Percentiles rank a stretch among this genome's conserved stretches.
These are phyloP conservation scores for Phytophthora pini DNA, from an alignment of 352 stramenopile genomes.

Conservation along the genomic window DNA sequence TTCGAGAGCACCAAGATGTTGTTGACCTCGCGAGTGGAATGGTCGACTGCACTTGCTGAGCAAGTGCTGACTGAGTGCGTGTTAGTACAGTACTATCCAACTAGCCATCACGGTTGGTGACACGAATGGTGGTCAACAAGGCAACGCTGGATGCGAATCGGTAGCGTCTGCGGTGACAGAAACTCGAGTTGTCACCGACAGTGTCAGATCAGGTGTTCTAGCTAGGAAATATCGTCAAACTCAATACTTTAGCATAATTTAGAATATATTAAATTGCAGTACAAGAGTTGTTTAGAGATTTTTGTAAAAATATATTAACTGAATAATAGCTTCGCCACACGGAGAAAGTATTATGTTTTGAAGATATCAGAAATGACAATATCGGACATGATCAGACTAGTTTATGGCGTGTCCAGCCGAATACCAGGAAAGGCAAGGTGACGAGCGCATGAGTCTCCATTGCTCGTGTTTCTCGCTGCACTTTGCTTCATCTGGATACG, in stretches of 20 bases:
- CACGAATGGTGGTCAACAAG: too few relatives aligned
- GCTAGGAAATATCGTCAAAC: too few relatives aligned
- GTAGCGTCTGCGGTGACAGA: too few relatives aligned
- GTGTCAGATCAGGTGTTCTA: too few relatives aligned
- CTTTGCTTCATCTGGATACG: neutral
- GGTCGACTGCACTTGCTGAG: conserved; percentile 8
- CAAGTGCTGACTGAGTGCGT: conserved; percentile 6
- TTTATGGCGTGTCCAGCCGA: conserved; percentile 19
- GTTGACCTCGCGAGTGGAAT: neutral
- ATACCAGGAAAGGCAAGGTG: conserved; percentile 9
- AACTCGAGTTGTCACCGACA: neutral
- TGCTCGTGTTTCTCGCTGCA: conserved; percentile 2
- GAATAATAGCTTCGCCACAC: too few relatives aligned
- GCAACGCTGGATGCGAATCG: too few relatives aligned
- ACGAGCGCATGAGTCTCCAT: conserved; percentile 10
- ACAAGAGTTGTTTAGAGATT: too few relatives aligned
- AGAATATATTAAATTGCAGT: too few relatives aligned
- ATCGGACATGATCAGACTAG: conserved; percentile 7
- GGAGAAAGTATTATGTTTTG: neutral
- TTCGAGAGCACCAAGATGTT: conserved; percentile 32
- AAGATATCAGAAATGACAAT: conserved; percentile 12
- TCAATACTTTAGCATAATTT: too few relatives aligned
- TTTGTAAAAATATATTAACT: too few relatives aligned
- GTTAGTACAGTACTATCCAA: too few relatives aligned
- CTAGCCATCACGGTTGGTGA: too few relatives aligned